These are phyloP conservation scores for Acacia melanoxylon DNA, from an alignment of 306 rosid genomes.

Conservation along the genomic window DNA sequence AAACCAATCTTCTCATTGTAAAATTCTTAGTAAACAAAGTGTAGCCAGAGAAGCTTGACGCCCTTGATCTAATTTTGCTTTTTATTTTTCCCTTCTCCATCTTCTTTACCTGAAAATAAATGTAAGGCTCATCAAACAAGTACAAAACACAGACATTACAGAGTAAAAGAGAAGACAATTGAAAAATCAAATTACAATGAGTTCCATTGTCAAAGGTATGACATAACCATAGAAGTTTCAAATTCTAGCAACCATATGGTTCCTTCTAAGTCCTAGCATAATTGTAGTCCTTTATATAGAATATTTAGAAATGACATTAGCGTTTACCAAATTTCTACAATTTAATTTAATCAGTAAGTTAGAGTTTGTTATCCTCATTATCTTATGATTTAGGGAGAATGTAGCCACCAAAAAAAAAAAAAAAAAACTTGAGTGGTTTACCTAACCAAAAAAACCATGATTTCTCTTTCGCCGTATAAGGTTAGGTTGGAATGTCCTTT, in stretches of 20 bases:
- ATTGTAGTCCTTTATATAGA: background rate
- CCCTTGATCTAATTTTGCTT: no score
- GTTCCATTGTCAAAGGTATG: background rate
- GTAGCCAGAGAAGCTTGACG: no score
- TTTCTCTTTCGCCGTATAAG: slow-evolving; percentile 70
- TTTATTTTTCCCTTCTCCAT: no score
- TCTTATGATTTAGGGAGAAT: slow-evolving; percentile 20
- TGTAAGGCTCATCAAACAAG: no score
- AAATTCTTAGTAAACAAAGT: no score
- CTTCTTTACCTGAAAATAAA: no score
- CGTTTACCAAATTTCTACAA: slow-evolving; percentile 4
- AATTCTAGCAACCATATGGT: background rate
- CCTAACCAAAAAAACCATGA: slow-evolving; percentile 94
- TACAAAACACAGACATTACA: no score
- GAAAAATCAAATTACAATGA: no score
- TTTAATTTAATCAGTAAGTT: background rate
- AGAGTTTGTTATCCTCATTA: background rate
- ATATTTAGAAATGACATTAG: slow-evolving; percentile 1
- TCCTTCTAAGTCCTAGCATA: slow-evolving; percentile 20
- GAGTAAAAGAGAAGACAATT: no score
- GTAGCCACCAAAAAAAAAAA: background rate
- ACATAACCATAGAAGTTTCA: background rate
- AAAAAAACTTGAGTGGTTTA: slow-evolving; percentile 34
- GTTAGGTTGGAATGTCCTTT: slow-evolving; percentile 92
- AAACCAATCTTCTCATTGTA: no score